These are phyloP conservation scores for Stachybotrys chlorohalonatus DNA, from an alignment of 2,329 filamentous ascomycete species.

Conservation along the genomic window DNA sequence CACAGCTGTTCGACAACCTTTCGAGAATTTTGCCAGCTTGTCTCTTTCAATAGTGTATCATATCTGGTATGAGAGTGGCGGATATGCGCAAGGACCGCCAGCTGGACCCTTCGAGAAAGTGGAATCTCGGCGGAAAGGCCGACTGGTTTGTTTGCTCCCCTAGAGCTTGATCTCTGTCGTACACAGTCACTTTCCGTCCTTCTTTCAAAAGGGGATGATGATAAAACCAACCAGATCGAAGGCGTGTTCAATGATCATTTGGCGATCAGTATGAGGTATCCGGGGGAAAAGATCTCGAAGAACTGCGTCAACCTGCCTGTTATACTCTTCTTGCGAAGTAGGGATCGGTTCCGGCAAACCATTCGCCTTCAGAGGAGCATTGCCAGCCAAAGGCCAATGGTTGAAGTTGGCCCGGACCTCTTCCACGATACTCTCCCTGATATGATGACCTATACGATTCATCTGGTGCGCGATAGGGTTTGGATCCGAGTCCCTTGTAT, in stretches of 20 bases:
- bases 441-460: slow-evolving; percentile 51
- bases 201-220: neutral
- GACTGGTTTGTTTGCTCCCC: slow-evolving; percentile 47
- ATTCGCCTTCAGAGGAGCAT: slow-evolving; percentile 9
- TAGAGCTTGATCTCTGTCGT: slow-evolving; percentile 18
- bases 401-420: slow-evolving; percentile 32
- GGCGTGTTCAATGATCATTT: slow-evolving; percentile 52
- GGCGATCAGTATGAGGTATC: slow-evolving; percentile 56
- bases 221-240: slow-evolving; percentile 47
- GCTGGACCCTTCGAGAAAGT: slow-evolving; percentile 52
- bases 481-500: slow-evolving; percentile 2
- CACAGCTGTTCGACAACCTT: slow-evolving; percentile 53
- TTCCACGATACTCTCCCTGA: slow-evolving; percentile 50
- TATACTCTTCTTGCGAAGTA: slow-evolving; percentile 48
- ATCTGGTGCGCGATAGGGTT: slow-evolving; percentile 41
- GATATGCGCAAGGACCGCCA: slow-evolving; percentile 58
- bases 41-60: slow-evolving; percentile 50
- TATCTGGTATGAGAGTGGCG: slow-evolving; percentile 59
- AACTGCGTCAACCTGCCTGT: slow-evolving; percentile 52
- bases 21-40: slow-evolving; percentile 49
- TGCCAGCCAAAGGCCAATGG: slow-evolving; percentile 10
- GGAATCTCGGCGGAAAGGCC: slow-evolving; percentile 47
- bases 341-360: slow-evolving; percentile 49
- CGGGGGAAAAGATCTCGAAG: slow-evolving; percentile 56
- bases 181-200: neutral